Base-by-base conservation (phyloP, 2,329 filamentous ascomycete genomes). In the Fusarium sp. region DNA sequence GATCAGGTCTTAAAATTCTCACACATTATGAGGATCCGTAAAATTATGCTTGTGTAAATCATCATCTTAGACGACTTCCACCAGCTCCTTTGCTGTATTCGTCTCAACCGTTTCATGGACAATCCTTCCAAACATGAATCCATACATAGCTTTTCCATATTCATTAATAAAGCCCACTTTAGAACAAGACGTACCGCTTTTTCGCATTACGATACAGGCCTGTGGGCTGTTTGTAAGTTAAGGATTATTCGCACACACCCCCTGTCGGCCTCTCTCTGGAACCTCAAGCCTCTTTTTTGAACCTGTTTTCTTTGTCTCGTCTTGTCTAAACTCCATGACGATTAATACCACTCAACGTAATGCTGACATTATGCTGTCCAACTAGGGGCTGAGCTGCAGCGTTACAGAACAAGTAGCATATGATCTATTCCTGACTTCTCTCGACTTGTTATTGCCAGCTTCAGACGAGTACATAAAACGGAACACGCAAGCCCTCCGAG, bases 401-500 rank as follows among this genome's bases (percentile, higher is more conserved):
- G 57, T 63, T 62, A 55, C 69, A 63, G 33, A 35, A 35, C 45
- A 52, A 48, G 40, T 55, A 20, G 32, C 17, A 26, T 37, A 44
- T 41, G 45, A 54, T 45, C 30, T 44, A 46, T 55, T 30, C 30
- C 23, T 18, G 56, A 33, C 46, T 63, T 20, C 20, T 26, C 48
- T 50, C 20, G 20, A 38, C 33, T 46, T 64, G 40, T 42, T 23
- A 35, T 38, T 67, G 37, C 35, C 42, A 56, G 49, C 42, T 56
- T 38, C 17, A 48, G 38, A 18, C 27, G 10, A 23, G 30, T 38
- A 32, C 52, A 26, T 45, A 27, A 55, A 60, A 56, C 45, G 50
- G 56, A 62, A 73, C 69, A 55, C 65, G 69, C 69, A 70, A 72
- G 66, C 65, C 70, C 63, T 65, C 70, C 67, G 62, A 73, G 67